Evolutionary conservation across 2,329 filamentous ascomycete genomes (phyloP).

Genomic region (Helminthosporium solani): DNA sequence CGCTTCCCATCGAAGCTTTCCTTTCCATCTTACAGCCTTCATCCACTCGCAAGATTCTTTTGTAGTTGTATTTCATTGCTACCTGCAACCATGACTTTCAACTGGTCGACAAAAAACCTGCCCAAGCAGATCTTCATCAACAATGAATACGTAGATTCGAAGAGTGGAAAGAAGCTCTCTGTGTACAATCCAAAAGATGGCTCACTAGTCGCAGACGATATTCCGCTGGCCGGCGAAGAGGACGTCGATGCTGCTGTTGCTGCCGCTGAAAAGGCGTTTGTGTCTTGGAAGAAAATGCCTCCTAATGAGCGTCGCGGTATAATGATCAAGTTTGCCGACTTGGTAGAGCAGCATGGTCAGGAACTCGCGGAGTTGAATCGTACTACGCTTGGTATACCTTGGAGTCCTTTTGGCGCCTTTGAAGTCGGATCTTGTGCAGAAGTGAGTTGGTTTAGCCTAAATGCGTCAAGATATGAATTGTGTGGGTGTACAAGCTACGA

Average conservation of each 20-base stretch:
- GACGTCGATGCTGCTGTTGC: slow-evolving; percentile 51
- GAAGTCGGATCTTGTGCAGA: slow-evolving; percentile 45
- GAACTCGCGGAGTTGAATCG: slow-evolving; percentile 40
- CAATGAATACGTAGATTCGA: slow-evolving; percentile 40
- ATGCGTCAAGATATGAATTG: too few species aligned
- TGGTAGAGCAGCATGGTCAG: slow-evolving; percentile 27
- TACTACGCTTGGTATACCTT: slow-evolving; percentile 51
- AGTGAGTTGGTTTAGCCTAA: slow-evolving; percentile 26
- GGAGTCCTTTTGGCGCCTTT: slow-evolving; percentile 47
- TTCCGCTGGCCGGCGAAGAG: slow-evolving; percentile 47
- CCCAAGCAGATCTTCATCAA: slow-evolving; percentile 45
- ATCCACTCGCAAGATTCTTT: too few species aligned
- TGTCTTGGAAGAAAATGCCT: slow-evolving; percentile 41
- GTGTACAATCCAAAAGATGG: slow-evolving; percentile 54
- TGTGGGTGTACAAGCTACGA: too few species aligned
- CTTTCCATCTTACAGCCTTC: too few species aligned
- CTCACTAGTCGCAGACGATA: slow-evolving; percentile 52
- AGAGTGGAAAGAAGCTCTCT: slow-evolving; percentile 49
- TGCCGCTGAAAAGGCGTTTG: slow-evolving; percentile 52
- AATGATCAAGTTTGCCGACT: slow-evolving; percentile 35
- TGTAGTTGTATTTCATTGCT: too few species aligned
- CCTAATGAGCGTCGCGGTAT: slow-evolving; percentile 30
- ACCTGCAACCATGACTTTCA: slow-evolving; percentile 28
- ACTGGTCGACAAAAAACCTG: slow-evolving; percentile 38
- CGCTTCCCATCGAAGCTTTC: too few species aligned